Percentiles rank a stretch among this genome's conserved stretches.
phyloP scores from a whole-genome alignment of 2,329 filamentous ascomycete species.

The Rutstroemia sp. region DNA sequence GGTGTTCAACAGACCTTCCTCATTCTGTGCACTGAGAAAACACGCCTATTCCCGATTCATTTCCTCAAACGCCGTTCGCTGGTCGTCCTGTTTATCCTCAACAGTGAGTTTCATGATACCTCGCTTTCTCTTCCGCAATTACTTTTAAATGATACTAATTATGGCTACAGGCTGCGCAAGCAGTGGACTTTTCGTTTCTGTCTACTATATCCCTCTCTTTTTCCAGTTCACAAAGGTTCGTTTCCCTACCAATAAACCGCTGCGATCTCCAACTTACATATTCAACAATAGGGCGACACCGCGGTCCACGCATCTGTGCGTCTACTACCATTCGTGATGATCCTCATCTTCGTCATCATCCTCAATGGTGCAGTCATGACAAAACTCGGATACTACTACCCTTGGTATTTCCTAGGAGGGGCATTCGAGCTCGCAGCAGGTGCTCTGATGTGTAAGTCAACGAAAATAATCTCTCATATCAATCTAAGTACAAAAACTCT shows the following conservation, averaged over 20 bases:
- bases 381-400: conserved; percentile 31
- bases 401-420: conserved; percentile 22
- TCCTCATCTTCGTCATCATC: background rate
- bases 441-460: background rate
- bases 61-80: conserved; percentile 8
- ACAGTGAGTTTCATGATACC: conserved; percentile 12
- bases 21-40: conserved; percentile 14
- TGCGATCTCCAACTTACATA: background rate
- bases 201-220: conserved; percentile 22
- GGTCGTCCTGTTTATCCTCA: too few species aligned
- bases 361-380: conserved; percentile 32
- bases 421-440: conserved; percentile 18
- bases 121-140: background rate
- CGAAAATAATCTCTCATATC: conserved; percentile 19
- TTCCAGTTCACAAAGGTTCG: conserved; percentile 37
- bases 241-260: background rate
- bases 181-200: conserved; percentile 33
- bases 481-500: background rate
- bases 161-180: conserved; percentile 27
- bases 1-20: conserved; percentile 13
- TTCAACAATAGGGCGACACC: conserved; percentile 30
- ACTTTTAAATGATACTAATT: background rate
- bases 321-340: conserved; percentile 19
- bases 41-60: conserved; percentile 16
- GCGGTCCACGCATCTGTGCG: conserved; percentile 35